Evolutionary conservation across 495 filamentous ascomycete genomes (phyloP).

Genomic region (Penicillium egyptiacum): DNA sequence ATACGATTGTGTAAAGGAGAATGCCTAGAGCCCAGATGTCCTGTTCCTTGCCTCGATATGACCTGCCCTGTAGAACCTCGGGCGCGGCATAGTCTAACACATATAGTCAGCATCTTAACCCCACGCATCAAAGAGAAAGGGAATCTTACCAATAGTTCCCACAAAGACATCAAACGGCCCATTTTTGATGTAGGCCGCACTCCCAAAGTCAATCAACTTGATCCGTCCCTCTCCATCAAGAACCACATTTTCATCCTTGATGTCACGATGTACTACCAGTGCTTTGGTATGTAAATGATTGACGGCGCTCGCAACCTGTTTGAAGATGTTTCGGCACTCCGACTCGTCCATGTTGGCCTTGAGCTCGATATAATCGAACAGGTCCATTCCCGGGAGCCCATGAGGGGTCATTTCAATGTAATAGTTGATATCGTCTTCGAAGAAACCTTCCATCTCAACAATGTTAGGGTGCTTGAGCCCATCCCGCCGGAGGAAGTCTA

Average conservation of each 20-base stretch:
- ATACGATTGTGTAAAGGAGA: slow-evolving; percentile 95
- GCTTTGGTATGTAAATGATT: slow-evolving; percentile 91
- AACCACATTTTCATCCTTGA: slow-evolving; percentile 98
- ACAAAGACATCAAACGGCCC: slow-evolving; percentile 99
- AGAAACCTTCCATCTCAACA: slow-evolving; percentile 98
- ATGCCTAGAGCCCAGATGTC: slow-evolving; percentile 99
- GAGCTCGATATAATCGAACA: slow-evolving; percentile 98
- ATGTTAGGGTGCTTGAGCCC: slow-evolving; percentile 91
- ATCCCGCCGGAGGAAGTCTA: slow-evolving; percentile 88
- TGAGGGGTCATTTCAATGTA: slow-evolving; percentile 99
- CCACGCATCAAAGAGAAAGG: neutral
- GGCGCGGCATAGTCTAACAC: slow-evolving; percentile 89
- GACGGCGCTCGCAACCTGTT: slow-evolving; percentile 84
- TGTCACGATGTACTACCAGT: slow-evolving; percentile 91
- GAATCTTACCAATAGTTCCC: slow-evolving; percentile 85
- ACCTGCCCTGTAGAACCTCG: slow-evolving; percentile 89
- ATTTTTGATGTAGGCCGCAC: slow-evolving; percentile 96
- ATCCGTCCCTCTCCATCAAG: slow-evolving; percentile 93
- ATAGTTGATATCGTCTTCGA: slow-evolving; percentile 97
- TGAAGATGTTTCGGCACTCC: slow-evolving; percentile 92
- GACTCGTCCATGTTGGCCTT: slow-evolving; percentile 94
- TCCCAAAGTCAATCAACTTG: slow-evolving; percentile 97
- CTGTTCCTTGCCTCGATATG: slow-evolving; percentile 94
- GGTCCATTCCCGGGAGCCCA: slow-evolving; percentile 94
- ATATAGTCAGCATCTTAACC: slow-evolving; percentile 1